Percentiles rank a stretch among this genome's conserved stretches.
Evolutionary conservation across 163 green algal genomes (phyloP).

Genomic region (Scenedesmus sp.): DNA sequence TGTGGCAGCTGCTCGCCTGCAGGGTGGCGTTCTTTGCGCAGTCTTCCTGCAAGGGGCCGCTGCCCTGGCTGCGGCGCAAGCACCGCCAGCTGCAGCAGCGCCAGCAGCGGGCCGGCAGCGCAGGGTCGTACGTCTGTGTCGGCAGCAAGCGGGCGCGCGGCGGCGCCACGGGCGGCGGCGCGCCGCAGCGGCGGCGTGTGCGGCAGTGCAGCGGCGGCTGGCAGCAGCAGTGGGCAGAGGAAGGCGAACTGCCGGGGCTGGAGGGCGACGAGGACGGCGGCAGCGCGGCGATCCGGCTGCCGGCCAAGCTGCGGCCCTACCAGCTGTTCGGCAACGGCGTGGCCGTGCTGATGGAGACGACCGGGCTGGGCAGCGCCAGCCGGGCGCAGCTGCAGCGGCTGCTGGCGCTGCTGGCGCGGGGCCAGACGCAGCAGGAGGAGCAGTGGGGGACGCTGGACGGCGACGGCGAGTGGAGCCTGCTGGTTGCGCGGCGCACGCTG

Average conservation of each 20-base stretch:
- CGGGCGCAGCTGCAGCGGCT: conserved; percentile 2
- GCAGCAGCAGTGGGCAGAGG: not conserved
- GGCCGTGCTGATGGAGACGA: conserved; percentile 2
- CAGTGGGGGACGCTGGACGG: conserved; percentile 2
- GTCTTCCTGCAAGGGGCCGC: not conserved
- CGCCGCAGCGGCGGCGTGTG: not conserved
- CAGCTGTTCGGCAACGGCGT: not conserved
- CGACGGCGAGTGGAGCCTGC: not conserved
- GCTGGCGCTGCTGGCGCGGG: conserved; percentile 17
- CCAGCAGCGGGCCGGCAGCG: not conserved
- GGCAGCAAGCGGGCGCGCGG: not conserved
- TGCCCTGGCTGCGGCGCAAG: not conserved
- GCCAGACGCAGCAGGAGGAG: not conserved
- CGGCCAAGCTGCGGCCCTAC: not conserved
- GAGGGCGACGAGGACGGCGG: not conserved
- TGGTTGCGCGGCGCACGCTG: not conserved
- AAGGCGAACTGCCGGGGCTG: not conserved
- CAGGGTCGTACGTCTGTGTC: not conserved
- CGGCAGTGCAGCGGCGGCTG: not conserved
- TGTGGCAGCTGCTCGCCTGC: conserved; percentile 14
- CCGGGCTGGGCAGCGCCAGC: not conserved
- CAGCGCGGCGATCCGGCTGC: not conserved
- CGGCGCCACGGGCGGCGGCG: not conserved
- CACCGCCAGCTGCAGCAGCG: conserved; percentile 23
- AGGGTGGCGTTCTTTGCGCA: not conserved